A percentile compares a stretch with the other conserved stretches of the same genome.
Conservation (phyloP, 164 flowering plant species). For the Paratinospora sagittata region DNA sequence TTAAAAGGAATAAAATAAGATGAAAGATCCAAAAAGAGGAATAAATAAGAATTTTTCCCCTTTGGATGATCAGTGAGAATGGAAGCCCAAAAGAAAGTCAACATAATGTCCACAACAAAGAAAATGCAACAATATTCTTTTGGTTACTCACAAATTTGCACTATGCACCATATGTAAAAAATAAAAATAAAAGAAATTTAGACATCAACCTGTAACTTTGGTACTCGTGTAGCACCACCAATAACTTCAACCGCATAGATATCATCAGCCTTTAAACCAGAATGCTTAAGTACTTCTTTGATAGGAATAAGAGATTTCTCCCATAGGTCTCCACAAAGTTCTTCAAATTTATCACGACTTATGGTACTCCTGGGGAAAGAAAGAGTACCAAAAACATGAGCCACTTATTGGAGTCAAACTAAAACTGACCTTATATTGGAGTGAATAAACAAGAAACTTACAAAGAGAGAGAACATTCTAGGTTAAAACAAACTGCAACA, state of each 20-base stretch:
- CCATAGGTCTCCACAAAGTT: conserved; percentile 91
- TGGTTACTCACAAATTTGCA: background rate
- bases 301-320: conserved; percentile 77
- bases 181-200: background rate
- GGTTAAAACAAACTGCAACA: background rate
- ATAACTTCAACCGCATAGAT: conserved; percentile 89
- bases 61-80: background rate
- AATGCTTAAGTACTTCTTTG: conserved; percentile 65
- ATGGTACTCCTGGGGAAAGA: conserved; percentile 71
- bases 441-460: background rate
- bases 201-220: conserved; percentile 90
- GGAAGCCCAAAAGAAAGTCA: background rate
- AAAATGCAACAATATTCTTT: background rate
- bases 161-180: background rate
- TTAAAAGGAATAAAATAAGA: background rate
- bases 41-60: background rate
- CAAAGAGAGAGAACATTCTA: background rate
- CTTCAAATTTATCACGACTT: conserved; percentile 93
- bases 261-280: conserved; percentile 63
- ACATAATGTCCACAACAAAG: background rate
- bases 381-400: conserved; percentile 5
- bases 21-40: background rate
- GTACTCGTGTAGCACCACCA: conserved; percentile 97
- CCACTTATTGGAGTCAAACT: background rate
- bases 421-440: background rate